phyloP scores from a whole-genome alignment of 306 rosid species.

The Fragaria ananassa region DNA sequence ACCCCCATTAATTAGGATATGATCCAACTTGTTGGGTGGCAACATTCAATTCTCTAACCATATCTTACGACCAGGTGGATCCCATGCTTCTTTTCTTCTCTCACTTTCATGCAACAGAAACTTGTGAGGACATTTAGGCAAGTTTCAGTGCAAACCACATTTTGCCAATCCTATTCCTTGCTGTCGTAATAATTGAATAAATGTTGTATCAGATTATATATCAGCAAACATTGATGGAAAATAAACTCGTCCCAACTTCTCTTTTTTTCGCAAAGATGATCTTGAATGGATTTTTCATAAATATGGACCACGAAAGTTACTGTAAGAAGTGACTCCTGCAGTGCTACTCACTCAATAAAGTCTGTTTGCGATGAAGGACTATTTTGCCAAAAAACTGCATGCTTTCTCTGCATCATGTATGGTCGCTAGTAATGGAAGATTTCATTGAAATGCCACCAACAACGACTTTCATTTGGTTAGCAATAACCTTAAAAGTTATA shows the following conservation, averaged over 20 bases:
- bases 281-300: too few relatives aligned
- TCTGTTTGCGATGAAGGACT: not conserved
- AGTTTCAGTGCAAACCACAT: constrained; percentile 15
- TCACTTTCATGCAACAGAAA: constrained; percentile 34
- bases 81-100: constrained; percentile 38
- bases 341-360: not conserved
- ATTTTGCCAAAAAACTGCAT: not conserved
- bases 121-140: constrained; percentile 21
- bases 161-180: constrained; percentile 3
- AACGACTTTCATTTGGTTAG: not conserved
- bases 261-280: too few relatives aligned
- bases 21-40: constrained; percentile 19
- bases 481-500: constrained; percentile 1
- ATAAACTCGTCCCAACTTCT: not conserved
- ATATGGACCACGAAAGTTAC: not conserved
- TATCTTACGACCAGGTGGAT: constrained; percentile 42
- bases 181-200: not conserved
- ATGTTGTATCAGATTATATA: not conserved
- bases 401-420: not conserved
- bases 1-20: not conserved
- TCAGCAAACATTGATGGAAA: not conserved
- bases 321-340: not conserved
- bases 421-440: not conserved
- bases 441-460: not conserved
- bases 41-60: constrained; percentile 44